Conservation (phyloP, 495 filamentous ascomycete genomes). For the Durotheca rogersii region DNA sequence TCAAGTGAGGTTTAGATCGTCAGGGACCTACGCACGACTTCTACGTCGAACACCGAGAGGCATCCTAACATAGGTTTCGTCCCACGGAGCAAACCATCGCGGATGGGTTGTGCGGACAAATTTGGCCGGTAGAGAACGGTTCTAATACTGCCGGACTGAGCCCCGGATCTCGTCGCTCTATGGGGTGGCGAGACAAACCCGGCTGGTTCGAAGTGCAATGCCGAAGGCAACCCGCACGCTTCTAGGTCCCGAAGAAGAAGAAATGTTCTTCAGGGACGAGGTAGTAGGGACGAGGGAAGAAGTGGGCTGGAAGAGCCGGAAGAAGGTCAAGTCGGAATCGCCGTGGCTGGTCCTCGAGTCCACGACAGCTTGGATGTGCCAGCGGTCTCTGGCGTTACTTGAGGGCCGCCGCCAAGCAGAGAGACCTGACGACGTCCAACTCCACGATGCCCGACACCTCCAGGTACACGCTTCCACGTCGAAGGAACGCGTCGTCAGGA, state of each 20-base stretch:
- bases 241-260: not conserved
- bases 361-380: not conserved
- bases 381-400: constrained; percentile 13
- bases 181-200: not conserved
- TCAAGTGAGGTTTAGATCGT: constrained; percentile 19
- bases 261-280: not conserved
- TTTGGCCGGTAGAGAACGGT: not conserved
- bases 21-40: not conserved
- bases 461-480: constrained; percentile 1
- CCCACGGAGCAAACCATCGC: constrained; percentile 2
- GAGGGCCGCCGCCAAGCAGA: constrained; percentile 10
- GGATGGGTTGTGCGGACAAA: not conserved
- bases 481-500: not conserved
- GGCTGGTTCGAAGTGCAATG: constrained; percentile 6
- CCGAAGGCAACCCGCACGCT: constrained; percentile 1
- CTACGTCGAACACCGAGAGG: constrained; percentile 1
- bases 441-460: constrained; percentile 8
- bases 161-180: not conserved
- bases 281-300: constrained; percentile 4
- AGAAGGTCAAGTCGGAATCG: constrained; percentile 1
- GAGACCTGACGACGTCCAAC: constrained; percentile 7
- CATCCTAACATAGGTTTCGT: not conserved
- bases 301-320: not conserved
- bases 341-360: constrained; percentile 5
- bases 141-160: constrained; percentile 5